Base-by-base conservation (phyloP, 2,329 filamentous ascomycete species). In the Arthrobotrys sphaeroides region DNA sequence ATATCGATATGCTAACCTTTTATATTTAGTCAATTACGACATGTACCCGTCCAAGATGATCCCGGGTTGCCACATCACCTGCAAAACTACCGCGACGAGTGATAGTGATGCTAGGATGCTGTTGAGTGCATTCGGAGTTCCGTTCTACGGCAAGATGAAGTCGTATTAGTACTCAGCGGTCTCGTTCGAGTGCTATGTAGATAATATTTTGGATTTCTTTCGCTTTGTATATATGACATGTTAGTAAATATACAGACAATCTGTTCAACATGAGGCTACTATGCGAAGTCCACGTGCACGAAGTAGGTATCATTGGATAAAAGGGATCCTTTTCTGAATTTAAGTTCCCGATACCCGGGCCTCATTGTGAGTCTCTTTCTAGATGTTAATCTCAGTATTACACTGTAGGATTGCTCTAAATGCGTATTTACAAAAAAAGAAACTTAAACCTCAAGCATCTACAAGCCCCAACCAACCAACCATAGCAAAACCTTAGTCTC, bases 101-200 rank as follows among this genome's bases (percentile, higher is more conserved):
- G 93, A 97, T 82, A 89, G 90, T 80, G 93, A 97, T 80, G 94
- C 91, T 5, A 88, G 92, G 79, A 84, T 97, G 73, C 86, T 97
- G 62, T 85, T 93, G 68, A 87, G 88, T 79, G 85, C 90, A 10
- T 84, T 94, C 74, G 92, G 92, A 31, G 83, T 95, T 77, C 93
- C 94, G 0, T 97, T 97, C 82, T 88, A 91, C 80, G 93, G 93
- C 80, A 92, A 93, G 82, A 84, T 90, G 57, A 65, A 76, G 57
- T 49, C 57, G 12, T 74, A 51, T 24, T 74, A 57, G 59, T 64
- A 7, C 28, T 45, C 20, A 7, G 5, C 7, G 7, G 9, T 5
- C 2, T 6, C 26, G 2, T 33, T 20, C 24, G 13, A 20, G n/a
- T 18, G 22, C 20, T 73, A 40, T 67, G 69, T 73, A 73, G 26